Percentiles rank a stretch among this genome's conserved stretches.
phyloP scores from a whole-genome alignment of 2,329 filamentous ascomycete genomes.

The Graphilbum ipis-grandicollis region DNA sequence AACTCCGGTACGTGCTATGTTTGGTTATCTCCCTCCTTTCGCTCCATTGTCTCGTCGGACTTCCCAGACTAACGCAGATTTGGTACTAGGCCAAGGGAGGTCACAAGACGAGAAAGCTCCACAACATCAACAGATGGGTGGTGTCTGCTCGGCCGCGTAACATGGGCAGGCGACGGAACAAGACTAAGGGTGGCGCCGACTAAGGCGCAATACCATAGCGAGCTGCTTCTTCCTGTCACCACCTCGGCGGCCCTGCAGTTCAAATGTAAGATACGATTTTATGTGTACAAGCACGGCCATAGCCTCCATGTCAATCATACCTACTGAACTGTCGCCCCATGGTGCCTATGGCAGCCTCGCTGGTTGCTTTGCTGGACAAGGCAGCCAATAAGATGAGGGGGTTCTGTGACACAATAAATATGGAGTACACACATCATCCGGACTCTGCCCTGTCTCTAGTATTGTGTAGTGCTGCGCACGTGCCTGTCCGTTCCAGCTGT shows the following conservation, averaged over 20 bases:
- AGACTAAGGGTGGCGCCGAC: constrained; percentile 21
- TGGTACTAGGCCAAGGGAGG: constrained; percentile 52
- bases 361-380: too few relatives aligned
- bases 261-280: background rate
- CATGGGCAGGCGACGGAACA: constrained; percentile 70
- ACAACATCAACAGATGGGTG: constrained; percentile 83
- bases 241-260: too few relatives aligned
- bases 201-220: background rate
- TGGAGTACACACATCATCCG: too few relatives aligned
- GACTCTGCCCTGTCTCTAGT: too few relatives aligned
- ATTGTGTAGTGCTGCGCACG: too few relatives aligned
- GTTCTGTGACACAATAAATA: too few relatives aligned
- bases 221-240: background rate
- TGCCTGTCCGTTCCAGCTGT: too few relatives aligned
- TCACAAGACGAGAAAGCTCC: constrained; percentile 80
- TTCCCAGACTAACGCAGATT: constrained; percentile 12
- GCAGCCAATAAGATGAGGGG: too few relatives aligned
- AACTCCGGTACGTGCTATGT: constrained; percentile 52
- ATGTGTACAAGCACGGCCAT: too few relatives aligned
- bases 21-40: constrained; percentile 10
- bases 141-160: constrained; percentile 72
- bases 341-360: too few relatives aligned
- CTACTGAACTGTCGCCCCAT: too few relatives aligned
- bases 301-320: too few relatives aligned
- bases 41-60: background rate